These are phyloP conservation scores for Mucor ambiguus DNA, from an alignment of 371 early-diverging fungal genomes.

Conservation along the genomic window DNA sequence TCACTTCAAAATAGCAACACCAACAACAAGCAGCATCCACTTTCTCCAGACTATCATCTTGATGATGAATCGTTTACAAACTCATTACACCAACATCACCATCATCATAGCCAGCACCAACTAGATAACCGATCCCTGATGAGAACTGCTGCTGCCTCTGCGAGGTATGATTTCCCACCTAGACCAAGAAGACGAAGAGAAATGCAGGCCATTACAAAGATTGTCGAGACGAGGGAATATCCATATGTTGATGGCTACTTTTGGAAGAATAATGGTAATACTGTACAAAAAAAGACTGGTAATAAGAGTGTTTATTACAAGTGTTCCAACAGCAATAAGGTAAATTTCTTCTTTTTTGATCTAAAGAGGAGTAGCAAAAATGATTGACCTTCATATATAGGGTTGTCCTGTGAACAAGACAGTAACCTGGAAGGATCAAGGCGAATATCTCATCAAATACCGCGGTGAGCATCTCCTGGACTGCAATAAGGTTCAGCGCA, in stretches of 20 bases:
- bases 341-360: constrained; percentile 2
- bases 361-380: background rate
- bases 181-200: constrained; percentile 45
- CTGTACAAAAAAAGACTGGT: constrained; percentile 58
- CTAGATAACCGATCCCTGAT: constrained; percentile 7
- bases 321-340: constrained; percentile 50
- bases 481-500: constrained; percentile 57
- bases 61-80: constrained; percentile 17
- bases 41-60: constrained; percentile 22
- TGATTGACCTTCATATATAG: constrained; percentile 14
- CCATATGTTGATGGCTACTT: constrained; percentile 52
- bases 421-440: constrained; percentile 62
- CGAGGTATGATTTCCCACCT: constrained; percentile 19
- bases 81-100: constrained; percentile 5
- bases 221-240: constrained; percentile 56
- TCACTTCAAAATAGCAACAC: constrained; percentile 19
- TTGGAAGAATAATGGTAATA: constrained; percentile 65
- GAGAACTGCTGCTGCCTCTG: constrained; percentile 3
- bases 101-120: constrained; percentile 5
- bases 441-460: constrained; percentile 65
- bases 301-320: constrained; percentile 60
- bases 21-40: constrained; percentile 18
- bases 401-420: constrained; percentile 69
- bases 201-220: constrained; percentile 62
- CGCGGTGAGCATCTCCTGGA: constrained; percentile 63